Conservation (phyloP, 2,329 filamentous ascomycete species). For the Talaromyces sp. region DNA sequence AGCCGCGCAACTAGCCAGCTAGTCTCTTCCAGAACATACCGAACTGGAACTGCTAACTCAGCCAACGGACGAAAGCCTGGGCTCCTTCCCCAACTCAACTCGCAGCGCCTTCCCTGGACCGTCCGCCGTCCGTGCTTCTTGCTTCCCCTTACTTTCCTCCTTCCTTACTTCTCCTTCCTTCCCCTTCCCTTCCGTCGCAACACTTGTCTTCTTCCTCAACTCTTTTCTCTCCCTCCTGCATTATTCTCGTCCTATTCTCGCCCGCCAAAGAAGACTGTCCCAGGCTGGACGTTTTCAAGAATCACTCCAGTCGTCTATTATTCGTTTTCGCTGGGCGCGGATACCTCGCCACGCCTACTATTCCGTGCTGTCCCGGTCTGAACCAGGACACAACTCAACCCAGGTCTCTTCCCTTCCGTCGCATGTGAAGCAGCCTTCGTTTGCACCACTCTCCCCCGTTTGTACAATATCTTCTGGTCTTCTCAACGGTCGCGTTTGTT, state of each 20-base stretch:
- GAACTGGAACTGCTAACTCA: neutral
- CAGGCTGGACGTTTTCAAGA: slow-evolving; percentile 4
- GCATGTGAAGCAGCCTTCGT: slow-evolving; percentile 1
- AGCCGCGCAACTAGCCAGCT: neutral
- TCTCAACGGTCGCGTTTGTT: neutral
- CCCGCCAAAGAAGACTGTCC: slow-evolving; percentile 1
- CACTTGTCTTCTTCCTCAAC: neutral
- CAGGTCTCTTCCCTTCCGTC: neutral
- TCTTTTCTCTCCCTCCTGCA: neutral
- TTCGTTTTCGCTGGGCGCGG: neutral
- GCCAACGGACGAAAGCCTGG: slow-evolving; percentile 2
- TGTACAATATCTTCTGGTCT: slow-evolving; percentile 3
- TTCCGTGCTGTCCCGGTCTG: slow-evolving; percentile 5
- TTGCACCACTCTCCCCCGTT: neutral
- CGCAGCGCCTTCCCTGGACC: slow-evolving; percentile 2
- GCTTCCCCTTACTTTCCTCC: slow-evolving; percentile 17
- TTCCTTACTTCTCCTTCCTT: slow-evolving; percentile 2
- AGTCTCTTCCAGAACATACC: slow-evolving; percentile 2
- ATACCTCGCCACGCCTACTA: neutral
- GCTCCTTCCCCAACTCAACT: slow-evolving; percentile 4
- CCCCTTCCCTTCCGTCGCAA: neutral
- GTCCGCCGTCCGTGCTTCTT: slow-evolving; percentile 6
- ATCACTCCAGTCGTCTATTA: neutral
- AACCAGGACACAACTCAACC: neutral
- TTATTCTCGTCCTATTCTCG: neutral